Evolutionary conservation across 805 yeast genomes (phyloP), one percentile per base, ranked within the genome.

Genomic region (Lipomyces spencermartinsiae): DNA sequence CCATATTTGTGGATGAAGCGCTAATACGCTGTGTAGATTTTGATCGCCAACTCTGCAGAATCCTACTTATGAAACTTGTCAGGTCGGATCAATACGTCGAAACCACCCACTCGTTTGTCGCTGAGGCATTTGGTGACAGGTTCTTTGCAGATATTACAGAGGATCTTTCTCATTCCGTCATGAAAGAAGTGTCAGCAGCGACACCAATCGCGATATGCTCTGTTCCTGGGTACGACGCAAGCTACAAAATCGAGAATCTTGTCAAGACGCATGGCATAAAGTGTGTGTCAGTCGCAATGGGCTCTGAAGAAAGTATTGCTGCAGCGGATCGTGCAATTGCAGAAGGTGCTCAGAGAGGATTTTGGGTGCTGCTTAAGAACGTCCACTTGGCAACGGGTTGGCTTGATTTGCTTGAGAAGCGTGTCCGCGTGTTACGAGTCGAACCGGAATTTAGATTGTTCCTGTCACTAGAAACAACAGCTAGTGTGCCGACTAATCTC

Each of bases 311-410:
- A 76, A 89, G 91, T 9, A 76, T 81, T 1, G 83, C 80, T 2
- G 78, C 82, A 54, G 93, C 94, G 0, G 85, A 84, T 29, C 78
- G 80, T 61, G 85, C 86, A n/a, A 78, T 92, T 8, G 74, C 76
- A 0, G 77, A 76, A 9, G 85, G 87, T 0, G 74, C 83, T 0
- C 78, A 75, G n/a, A 74, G 75, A 0, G 92, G 91, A 0, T 73
- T 76, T 1, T 92, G 97, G 97, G 77, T 94, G 0, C 73, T 93
- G 35, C 77, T 94, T 37, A 97, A 94, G 75, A 93, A 93, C 74
- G 80, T 91, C 12, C 97, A 94, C 67, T 84, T 90, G 83, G 86
- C 95, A 0, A 79, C 84, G 0, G 76, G 75, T 2, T 89, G 97
- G 92, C 78, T 91, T 34, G 85, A 83, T 14, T 74, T 80, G 9